These are phyloP conservation scores for Lithocarpus polystachyus DNA, from an alignment of 306 rosid species.

Conservation along the genomic window DNA sequence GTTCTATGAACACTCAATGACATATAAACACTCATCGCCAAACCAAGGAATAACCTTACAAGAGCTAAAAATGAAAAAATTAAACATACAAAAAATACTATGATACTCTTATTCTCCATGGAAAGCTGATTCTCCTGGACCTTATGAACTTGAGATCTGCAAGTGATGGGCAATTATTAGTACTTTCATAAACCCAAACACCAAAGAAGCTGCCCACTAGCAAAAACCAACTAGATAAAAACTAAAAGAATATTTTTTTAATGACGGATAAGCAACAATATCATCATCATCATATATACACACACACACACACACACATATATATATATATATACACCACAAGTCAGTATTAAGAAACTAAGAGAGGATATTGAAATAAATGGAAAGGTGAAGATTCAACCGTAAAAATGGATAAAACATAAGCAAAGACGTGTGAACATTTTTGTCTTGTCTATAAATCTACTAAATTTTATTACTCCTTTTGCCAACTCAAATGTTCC, in stretches of 20 bases:
- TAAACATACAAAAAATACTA: conserved; percentile 55
- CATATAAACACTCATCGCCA: conserved; percentile 44
- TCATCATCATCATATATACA: neutral
- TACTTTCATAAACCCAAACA: neutral
- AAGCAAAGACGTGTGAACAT: neutral
- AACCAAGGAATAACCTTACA: conserved; percentile 40
- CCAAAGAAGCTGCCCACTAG: too few species aligned
- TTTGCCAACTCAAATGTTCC: neutral
- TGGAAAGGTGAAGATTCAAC: neutral
- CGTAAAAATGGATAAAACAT: neutral
- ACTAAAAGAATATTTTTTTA: neutral
- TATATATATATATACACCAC: neutral
- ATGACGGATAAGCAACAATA: neutral
- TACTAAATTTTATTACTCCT: neutral
- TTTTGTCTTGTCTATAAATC: neutral
- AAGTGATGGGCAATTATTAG: conserved; percentile 16
- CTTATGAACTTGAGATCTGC: conserved; percentile 74
- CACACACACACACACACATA: neutral
- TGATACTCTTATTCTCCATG: conserved; percentile 67
- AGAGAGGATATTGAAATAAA: neutral
- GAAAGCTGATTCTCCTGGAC: conserved; percentile 58
- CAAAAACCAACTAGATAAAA: neutral
- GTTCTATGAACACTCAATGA: conserved; percentile 39
- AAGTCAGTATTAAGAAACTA: neutral
- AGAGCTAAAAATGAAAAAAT: conserved; percentile 57